These are phyloP conservation scores for Colletotrichum euphorbiae DNA, from an alignment of 2,329 filamentous ascomycete species.

Conservation along the genomic window DNA sequence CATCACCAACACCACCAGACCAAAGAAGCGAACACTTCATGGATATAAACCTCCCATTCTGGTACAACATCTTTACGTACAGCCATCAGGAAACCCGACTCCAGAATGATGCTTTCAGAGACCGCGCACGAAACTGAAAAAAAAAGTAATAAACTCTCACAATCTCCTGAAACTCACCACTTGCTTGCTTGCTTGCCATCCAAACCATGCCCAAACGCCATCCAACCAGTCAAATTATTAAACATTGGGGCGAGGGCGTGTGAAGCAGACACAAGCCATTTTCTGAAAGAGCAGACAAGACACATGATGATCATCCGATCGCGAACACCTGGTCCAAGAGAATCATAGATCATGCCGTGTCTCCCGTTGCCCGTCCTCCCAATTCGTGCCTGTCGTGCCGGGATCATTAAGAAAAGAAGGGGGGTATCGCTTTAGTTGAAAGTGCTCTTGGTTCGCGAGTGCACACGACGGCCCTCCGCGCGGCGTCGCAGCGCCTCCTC, in stretches of 20 bases:
- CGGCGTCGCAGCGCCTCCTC: slow-evolving; percentile 70
- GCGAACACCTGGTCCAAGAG: slow-evolving; percentile 40
- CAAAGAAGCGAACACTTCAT: neutral
- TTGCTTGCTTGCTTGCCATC: slow-evolving; percentile 33
- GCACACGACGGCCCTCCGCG: slow-evolving; percentile 62
- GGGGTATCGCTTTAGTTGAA: slow-evolving; percentile 53
- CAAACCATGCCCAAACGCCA: slow-evolving; percentile 35
- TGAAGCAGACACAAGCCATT: slow-evolving; percentile 28
- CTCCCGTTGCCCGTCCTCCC: slow-evolving; percentile 25
- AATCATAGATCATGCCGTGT: slow-evolving; percentile 40
- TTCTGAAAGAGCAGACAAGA: slow-evolving; percentile 30
- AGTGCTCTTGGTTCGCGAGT: slow-evolving; percentile 70
- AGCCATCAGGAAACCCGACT: slow-evolving; percentile 29
- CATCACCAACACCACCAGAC: neutral
- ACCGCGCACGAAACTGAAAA: slow-evolving; percentile 29
- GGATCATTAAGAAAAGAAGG: slow-evolving; percentile 34
- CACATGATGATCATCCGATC: slow-evolving; percentile 40
- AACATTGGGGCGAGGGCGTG: slow-evolving; percentile 28
- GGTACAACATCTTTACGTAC: slow-evolving; percentile 37
- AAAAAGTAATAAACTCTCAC: slow-evolving; percentile 17
- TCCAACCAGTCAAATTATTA: slow-evolving; percentile 36
- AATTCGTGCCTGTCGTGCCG: slow-evolving; percentile 37
- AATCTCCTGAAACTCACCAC: slow-evolving; percentile 32
- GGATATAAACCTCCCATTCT: slow-evolving; percentile 35
- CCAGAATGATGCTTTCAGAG: slow-evolving; percentile 36